Evolutionary conservation across 2,329 filamentous ascomycete genomes (phyloP).

Genomic region (Alternaria incomplexa): DNA sequence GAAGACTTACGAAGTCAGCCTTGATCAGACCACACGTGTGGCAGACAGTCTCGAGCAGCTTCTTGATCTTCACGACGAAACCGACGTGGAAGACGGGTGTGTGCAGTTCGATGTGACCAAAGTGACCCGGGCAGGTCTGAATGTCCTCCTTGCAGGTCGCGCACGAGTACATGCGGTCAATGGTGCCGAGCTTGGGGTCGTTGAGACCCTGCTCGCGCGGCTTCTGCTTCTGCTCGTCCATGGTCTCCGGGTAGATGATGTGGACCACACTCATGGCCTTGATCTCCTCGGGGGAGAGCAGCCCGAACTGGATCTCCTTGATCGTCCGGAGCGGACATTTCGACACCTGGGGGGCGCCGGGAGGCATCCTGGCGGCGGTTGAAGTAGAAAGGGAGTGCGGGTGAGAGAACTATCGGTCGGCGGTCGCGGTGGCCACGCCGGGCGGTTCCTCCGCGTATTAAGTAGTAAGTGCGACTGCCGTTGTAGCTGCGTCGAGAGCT

Average conservation of each 20-base stretch:
- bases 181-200: constrained; percentile 93
- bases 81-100: constrained; percentile 93
- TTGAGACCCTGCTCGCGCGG: constrained; percentile 92
- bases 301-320: constrained; percentile 98
- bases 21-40: constrained; percentile 98
- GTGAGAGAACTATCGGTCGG: constrained; percentile 20
- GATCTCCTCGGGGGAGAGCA: constrained; percentile 97
- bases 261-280: constrained; percentile 98
- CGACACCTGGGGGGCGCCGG: constrained; percentile 79
- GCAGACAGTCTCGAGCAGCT: constrained; percentile 97
- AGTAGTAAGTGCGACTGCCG: constrained; percentile 20
- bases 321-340: constrained; percentile 86
- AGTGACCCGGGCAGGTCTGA: constrained; percentile 95
- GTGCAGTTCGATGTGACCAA: constrained; percentile 97
- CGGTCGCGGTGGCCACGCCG: constrained; percentile 38
- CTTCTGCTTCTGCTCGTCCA: constrained; percentile 93
- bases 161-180: constrained; percentile 94
- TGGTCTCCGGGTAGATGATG: constrained; percentile 98
- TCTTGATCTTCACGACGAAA: constrained; percentile 99
- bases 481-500: constrained; percentile 24
- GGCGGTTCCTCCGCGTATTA: constrained; percentile 33
- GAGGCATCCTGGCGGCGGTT: constrained; percentile 68
- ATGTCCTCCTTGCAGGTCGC: constrained; percentile 96
- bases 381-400: constrained; percentile 8
- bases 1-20: constrained; percentile 94